phyloP scores from a whole-genome alignment of 257 asterid genomes.

The Solanum etuberosum region DNA sequence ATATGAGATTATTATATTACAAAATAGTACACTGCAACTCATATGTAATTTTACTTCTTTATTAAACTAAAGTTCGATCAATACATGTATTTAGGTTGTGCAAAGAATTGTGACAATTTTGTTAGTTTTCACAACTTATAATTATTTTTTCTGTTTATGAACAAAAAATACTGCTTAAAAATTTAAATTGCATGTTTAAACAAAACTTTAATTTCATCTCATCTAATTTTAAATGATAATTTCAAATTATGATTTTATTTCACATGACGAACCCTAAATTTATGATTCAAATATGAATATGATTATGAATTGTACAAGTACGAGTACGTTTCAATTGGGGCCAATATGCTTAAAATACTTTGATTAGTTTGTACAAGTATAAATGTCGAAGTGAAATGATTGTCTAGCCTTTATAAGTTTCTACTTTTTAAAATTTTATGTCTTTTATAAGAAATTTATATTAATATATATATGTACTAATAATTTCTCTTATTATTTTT shows the following conservation, averaged over 20 bases:
- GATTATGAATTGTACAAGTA: background rate
- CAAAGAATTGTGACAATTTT: too few relatives aligned
- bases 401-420: background rate
- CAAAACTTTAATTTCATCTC: too few relatives aligned
- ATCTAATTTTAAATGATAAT: too few relatives aligned
- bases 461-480: background rate
- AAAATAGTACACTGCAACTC: background rate
- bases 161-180: too few relatives aligned
- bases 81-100: background rate
- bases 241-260: too few relatives aligned
- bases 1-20: background rate
- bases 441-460: background rate
- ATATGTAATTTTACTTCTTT: too few relatives aligned
- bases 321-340: background rate
- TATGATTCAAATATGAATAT: background rate
- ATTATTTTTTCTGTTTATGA: too few relatives aligned
- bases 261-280: background rate
- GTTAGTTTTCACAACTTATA: background rate
- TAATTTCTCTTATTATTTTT: too few relatives aligned
- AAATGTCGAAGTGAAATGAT: background rate
- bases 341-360: background rate
- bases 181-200: too few relatives aligned
- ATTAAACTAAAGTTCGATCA: background rate
- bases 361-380: background rate
- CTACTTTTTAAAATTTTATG: background rate